Base-by-base conservation (phyloP, 2,329 filamentous ascomycete species). In the Sporothrix pseudoabietina region DNA sequence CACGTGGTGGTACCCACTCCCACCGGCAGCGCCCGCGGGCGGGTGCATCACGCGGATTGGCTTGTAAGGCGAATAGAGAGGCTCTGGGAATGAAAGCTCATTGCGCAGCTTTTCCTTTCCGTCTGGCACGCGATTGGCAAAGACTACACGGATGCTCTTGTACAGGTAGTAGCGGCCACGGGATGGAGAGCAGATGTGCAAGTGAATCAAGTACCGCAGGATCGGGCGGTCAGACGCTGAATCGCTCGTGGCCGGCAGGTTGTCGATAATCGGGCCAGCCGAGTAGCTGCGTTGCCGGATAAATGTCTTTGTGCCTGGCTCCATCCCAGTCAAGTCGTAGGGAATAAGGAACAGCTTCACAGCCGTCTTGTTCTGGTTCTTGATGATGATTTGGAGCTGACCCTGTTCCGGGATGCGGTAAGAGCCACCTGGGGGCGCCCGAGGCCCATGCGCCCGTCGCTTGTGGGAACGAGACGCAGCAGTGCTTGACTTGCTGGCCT, bases 301-400 rank as follows among this genome's bases (percentile, higher is more conserved):
- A 78, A 98, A 98, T 0, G 96, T 99, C 82, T 98, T 98, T 19
- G 94, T 97, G 0, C 94, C 94, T 0, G 94, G 88, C 75, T 96
- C 92, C 95, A 99, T 99, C 70, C 94, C 95, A 0, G 89, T 87
- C 0, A 99, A 85, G 79, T 98, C 94, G 78, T 98, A 99, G 0
- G 95, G 96, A 2, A 99, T 89, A 32, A 98, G 86, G 77, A 98
- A 98, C 0, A 99, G 85, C 81, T 99, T 98, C 72, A 98, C 95
- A 0, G 96, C 96, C 3, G 96, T 98, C 80, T 98, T 98, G 83
- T 98, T 97, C 19, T 94, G 95, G 78, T 98, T 99, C 81, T 98
- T 98, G 80, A 99, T 93, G 75, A 99, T 91, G 76, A 99, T 97
- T 78, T 99, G 96, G 16, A 99, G 85, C 81, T 98, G 96, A 0